These are phyloP conservation scores for Bacidia rubella DNA, from an alignment of 495 filamentous ascomycete species.

Conservation along the genomic window DNA sequence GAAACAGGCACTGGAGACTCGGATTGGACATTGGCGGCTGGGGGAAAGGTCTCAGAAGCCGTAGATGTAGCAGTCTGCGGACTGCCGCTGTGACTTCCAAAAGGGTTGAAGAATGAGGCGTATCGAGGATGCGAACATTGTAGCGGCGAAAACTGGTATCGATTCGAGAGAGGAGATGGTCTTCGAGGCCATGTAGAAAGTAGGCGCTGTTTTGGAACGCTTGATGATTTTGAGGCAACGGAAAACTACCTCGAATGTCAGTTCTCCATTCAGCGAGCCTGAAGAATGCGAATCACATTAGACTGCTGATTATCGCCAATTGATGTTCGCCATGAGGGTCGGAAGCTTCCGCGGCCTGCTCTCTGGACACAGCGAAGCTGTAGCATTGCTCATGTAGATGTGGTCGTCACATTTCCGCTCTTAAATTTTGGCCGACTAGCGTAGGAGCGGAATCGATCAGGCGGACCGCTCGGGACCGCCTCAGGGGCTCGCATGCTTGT, in stretches of 20 bases:
- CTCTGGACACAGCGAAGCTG: constrained; percentile 1
- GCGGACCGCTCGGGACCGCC: no score
- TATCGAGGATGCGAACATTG: background rate
- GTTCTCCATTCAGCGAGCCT: background rate
- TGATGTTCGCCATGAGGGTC: background rate
- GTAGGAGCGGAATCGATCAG: no score
- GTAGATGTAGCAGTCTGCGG: background rate
- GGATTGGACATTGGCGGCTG: constrained; percentile 6
- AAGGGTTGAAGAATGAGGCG: background rate
- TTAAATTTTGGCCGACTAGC: background rate
- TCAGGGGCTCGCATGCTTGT: no score
- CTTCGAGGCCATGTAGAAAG: background rate
- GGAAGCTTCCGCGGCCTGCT: background rate
- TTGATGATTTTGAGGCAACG: background rate
- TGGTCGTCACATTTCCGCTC: no score
- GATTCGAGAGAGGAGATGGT: background rate
- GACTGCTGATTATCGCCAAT: background rate
- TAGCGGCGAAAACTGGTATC: background rate
- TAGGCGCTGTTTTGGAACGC: background rate
- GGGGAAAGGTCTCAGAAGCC: background rate
- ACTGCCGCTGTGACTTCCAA: background rate
- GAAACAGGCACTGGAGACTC: background rate
- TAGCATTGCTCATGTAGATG: constrained; percentile 1
- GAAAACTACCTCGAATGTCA: background rate
- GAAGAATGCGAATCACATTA: background rate